These are phyloP conservation scores for Termitomyces sp. DNA, from an alignment of 768 basidiomycete species.

Conservation along the genomic window DNA sequence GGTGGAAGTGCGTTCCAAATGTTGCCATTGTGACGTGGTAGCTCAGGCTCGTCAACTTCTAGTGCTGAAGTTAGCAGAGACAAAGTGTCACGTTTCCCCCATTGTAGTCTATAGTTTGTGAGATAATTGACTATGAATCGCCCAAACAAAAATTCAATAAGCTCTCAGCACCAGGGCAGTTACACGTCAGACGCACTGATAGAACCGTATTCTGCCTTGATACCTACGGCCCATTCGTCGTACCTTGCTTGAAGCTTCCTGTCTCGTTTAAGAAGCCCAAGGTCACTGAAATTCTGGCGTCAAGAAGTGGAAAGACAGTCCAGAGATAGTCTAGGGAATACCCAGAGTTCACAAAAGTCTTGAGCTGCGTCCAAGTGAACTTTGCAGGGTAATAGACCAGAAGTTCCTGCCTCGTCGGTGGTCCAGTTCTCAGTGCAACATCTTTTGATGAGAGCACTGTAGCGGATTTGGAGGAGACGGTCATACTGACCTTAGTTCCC, in stretches of 20 bases:
- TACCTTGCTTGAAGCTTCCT: slow-evolving; percentile 65
- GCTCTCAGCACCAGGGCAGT: background rate
- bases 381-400: slow-evolving; percentile 63
- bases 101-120: slow-evolving; percentile 61
- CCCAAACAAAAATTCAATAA: background rate
- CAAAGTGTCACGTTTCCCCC: slow-evolving; percentile 65
- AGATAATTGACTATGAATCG: slow-evolving; percentile 58
- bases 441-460: slow-evolving; percentile 11
- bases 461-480: background rate
- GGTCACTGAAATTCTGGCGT: slow-evolving; percentile 48
- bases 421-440: slow-evolving; percentile 48
- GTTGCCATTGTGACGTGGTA: background rate
- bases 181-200: slow-evolving; percentile 38
- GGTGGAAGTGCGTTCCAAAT: slow-evolving; percentile 18
- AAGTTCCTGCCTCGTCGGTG: slow-evolving; percentile 65
- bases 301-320: background rate
- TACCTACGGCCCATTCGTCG: slow-evolving; percentile 46
- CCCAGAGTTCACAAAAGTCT: slow-evolving; percentile 77
- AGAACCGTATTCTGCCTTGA: slow-evolving; percentile 58
- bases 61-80: slow-evolving; percentile 54
- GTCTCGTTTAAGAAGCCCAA: slow-evolving; percentile 76
- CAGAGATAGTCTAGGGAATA: slow-evolving; percentile 17
- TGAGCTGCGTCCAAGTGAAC: slow-evolving; percentile 73
- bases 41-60: slow-evolving; percentile 20
- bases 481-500: slow-evolving; percentile 1